Conservation (phyloP, 139 green algal species). For the Spirogloea muscicola region DNA sequence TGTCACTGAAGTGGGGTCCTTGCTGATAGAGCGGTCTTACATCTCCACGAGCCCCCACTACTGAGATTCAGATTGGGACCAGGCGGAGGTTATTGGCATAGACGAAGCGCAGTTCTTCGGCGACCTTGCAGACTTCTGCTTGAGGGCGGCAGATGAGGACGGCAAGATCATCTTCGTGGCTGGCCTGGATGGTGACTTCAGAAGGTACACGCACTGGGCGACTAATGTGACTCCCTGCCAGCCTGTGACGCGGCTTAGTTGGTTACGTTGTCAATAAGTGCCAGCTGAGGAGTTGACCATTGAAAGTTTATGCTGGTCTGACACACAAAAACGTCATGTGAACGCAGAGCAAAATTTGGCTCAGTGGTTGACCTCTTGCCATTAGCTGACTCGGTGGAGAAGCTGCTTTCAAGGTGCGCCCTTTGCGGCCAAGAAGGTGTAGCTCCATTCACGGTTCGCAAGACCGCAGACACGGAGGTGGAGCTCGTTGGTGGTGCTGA, state of each 20-base stretch:
- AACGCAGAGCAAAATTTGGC: slow-evolving; percentile 41
- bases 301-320: too few relatives aligned
- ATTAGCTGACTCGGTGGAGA: slow-evolving; percentile 68
- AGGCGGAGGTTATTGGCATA: slow-evolving; percentile 66
- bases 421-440: slow-evolving; percentile 54
- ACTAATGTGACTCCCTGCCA: background rate
- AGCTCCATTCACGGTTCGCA: slow-evolving; percentile 71
- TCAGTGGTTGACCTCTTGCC: slow-evolving; percentile 60
- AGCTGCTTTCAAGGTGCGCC: slow-evolving; percentile 64
- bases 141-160: slow-evolving; percentile 59
- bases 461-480: slow-evolving; percentile 48
- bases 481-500: slow-evolving; percentile 76
- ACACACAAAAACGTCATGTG: too few relatives aligned
- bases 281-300: too few relatives aligned
- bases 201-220: slow-evolving; percentile 2
- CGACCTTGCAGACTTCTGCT: slow-evolving; percentile 68
- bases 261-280: slow-evolving; percentile 4
- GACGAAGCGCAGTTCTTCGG: slow-evolving; percentile 82
- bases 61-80: background rate
- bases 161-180: slow-evolving; percentile 37
- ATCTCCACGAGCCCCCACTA: background rate
- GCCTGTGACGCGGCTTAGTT: background rate
- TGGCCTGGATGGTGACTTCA: slow-evolving; percentile 62
- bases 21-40: background rate
- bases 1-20: too few relatives aligned